Evolutionary conservation across 2,329 filamentous ascomycete genomes (phyloP).

Genomic region (Dryadomyces sulphureus): DNA sequence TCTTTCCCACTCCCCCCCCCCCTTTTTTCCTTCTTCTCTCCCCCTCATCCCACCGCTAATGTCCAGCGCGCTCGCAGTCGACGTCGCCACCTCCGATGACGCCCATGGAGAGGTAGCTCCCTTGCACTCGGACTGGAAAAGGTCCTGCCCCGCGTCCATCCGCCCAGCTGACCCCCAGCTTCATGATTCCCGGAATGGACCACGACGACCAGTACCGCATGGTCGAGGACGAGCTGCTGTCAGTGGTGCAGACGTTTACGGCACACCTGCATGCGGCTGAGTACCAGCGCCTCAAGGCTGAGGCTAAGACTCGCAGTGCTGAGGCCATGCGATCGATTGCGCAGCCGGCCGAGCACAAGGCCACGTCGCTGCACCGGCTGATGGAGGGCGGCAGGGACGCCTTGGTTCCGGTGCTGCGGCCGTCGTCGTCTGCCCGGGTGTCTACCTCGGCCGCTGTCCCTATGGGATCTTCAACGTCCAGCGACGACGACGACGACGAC

Average conservation of each 20-base stretch:
- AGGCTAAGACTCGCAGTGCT: conserved; percentile 38
- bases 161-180: conserved; percentile 21
- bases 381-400: conserved; percentile 24
- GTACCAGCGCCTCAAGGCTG: conserved; percentile 51
- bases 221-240: conserved; percentile 69
- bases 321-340: conserved; percentile 34
- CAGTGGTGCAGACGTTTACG: conserved; percentile 55
- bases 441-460: no score
- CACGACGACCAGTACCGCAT: conserved; percentile 65
- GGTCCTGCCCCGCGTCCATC: background rate
- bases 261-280: conserved; percentile 64
- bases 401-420: background rate
- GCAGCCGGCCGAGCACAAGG: conserved; percentile 21
- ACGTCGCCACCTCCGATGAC: conserved; percentile 18
- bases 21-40: no score
- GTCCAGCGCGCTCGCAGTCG: conserved; percentile 15
- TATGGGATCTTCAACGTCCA: no score
- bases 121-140: background rate
- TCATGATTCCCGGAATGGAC: conserved; percentile 49
- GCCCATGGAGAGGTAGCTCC: conserved; percentile 14
- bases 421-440: background rate
- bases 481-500: conserved; percentile 3
- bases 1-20: no score
- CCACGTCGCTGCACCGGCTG: conserved; percentile 24
- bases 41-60: background rate